These are phyloP conservation scores for Phtheirospermum japonicum DNA, from an alignment of 257 asterid genomes.

Conservation along the genomic window DNA sequence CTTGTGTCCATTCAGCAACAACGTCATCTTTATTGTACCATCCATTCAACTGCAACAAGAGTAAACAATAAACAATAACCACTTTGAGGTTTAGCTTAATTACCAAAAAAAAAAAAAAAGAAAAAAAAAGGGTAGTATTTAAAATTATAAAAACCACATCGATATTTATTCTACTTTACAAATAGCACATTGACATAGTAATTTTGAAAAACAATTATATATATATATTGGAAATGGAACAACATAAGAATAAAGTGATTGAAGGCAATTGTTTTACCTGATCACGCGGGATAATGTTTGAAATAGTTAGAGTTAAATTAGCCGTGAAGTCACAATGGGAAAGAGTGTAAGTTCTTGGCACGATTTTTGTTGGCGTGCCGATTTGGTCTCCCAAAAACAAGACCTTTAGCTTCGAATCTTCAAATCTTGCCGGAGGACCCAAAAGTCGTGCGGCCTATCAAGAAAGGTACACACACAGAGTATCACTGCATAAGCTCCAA, in stretches of 20 bases:
- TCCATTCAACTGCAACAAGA: conserved; percentile 60
- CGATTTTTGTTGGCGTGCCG: conserved; percentile 36
- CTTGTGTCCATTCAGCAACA: conserved; percentile 88
- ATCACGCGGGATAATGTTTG: conserved; percentile 62
- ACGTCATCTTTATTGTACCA: conserved; percentile 91
- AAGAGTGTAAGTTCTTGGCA: conserved; percentile 84
- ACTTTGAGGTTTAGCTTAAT: too few relatives aligned
- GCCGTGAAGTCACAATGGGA: conserved; percentile 95
- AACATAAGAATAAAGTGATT: neutral
- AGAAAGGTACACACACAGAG: conserved; percentile 5
- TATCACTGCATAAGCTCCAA: neutral
- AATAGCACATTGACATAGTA: too few relatives aligned
- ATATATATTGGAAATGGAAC: too few relatives aligned
- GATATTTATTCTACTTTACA: too few relatives aligned
- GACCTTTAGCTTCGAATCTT: conserved; percentile 81
- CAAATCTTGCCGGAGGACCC: conserved; percentile 94
- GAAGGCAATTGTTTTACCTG: conserved; percentile 43
- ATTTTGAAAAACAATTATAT: too few relatives aligned
- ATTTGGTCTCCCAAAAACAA: conserved; percentile 56
- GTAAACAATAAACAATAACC: neutral
- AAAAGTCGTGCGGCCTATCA: conserved; percentile 73
- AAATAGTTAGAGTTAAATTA: conserved; percentile 41
- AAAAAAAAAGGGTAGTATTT: too few relatives aligned
- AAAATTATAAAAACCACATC: too few relatives aligned
- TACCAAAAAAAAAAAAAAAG: too few relatives aligned